phyloP scores from a whole-genome alignment of 2,329 filamentous ascomycete genomes.

The Coniochaeta sp. region DNA sequence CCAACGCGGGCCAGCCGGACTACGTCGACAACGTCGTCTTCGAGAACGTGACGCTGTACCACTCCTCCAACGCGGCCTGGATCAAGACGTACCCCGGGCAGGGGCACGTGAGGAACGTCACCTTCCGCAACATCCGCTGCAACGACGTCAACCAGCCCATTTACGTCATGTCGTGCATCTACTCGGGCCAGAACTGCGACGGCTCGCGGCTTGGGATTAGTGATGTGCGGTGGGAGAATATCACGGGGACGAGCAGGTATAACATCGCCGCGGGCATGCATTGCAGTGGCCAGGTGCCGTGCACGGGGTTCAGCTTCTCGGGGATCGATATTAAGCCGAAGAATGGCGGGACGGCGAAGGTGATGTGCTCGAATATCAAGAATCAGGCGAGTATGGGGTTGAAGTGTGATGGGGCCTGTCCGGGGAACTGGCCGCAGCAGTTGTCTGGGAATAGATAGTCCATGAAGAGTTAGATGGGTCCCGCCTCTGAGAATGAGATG shows the following conservation, averaged over 20 bases:
- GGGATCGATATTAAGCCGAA: slow-evolving; percentile 36
- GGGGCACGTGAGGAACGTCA: slow-evolving; percentile 34
- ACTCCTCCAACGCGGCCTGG: slow-evolving; percentile 33
- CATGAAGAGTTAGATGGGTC: no score
- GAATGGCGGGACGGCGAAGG: slow-evolving; percentile 30
- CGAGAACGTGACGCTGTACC: slow-evolving; percentile 27
- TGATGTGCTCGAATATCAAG: slow-evolving; percentile 34
- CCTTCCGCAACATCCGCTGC: slow-evolving; percentile 32
- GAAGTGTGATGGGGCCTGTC: slow-evolving; percentile 28
- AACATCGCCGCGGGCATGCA: slow-evolving; percentile 41
- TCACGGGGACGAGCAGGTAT: slow-evolving; percentile 40
- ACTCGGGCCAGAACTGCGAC: slow-evolving; percentile 30
- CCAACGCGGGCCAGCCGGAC: slow-evolving; percentile 24
- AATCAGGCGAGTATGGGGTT: slow-evolving; percentile 29
- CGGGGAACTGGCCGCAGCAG: slow-evolving; percentile 30
- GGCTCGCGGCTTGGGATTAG: slow-evolving; percentile 32
- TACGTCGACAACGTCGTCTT: slow-evolving; percentile 29
- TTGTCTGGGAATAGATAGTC: slow-evolving; percentile 21
- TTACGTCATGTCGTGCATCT: slow-evolving; percentile 39
- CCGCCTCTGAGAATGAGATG: no score
- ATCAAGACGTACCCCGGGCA: slow-evolving; percentile 33
- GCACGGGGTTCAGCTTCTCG: slow-evolving; percentile 35
- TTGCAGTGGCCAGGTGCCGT: slow-evolving; percentile 33
- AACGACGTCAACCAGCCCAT: slow-evolving; percentile 40
- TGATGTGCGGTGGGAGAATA: slow-evolving; percentile 41